These are phyloP conservation scores for Coffea humblotiana DNA, from an alignment of 305 asterid species.

Conservation along the genomic window DNA sequence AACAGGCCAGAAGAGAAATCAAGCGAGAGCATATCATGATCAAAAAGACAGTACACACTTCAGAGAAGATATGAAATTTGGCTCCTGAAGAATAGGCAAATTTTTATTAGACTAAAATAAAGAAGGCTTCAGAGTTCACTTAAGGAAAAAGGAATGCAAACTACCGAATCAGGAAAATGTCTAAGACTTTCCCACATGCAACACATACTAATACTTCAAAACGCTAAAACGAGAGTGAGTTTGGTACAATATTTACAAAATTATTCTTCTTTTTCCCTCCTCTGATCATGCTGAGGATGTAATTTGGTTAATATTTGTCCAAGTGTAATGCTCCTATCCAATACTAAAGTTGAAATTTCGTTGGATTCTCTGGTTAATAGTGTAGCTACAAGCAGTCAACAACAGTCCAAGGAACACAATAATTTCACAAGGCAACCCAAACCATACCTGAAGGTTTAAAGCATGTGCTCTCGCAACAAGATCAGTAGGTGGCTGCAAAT, in stretches of 20 bases:
- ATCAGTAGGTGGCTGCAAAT: constrained; percentile 60
- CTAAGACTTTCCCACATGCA: background rate
- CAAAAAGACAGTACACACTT: background rate
- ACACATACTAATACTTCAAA: background rate
- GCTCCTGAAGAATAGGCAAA: background rate
- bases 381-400: background rate
- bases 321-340: background rate
- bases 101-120: background rate
- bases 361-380: background rate
- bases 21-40: background rate
- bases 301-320: background rate
- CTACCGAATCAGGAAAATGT: background rate
- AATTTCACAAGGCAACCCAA: background rate
- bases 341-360: background rate
- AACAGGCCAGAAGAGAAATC: too few species aligned
- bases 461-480: constrained; percentile 91
- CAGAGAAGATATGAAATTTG: background rate
- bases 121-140: background rate
- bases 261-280: background rate
- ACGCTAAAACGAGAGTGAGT: background rate
- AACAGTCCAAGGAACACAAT: background rate
- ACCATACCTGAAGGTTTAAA: constrained; percentile 76
- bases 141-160: background rate
- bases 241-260: too few species aligned
- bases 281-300: background rate